Base-by-base conservation (phyloP, 2,329 filamentous ascomycete genomes). In the Lachnellula hyalina region DNA sequence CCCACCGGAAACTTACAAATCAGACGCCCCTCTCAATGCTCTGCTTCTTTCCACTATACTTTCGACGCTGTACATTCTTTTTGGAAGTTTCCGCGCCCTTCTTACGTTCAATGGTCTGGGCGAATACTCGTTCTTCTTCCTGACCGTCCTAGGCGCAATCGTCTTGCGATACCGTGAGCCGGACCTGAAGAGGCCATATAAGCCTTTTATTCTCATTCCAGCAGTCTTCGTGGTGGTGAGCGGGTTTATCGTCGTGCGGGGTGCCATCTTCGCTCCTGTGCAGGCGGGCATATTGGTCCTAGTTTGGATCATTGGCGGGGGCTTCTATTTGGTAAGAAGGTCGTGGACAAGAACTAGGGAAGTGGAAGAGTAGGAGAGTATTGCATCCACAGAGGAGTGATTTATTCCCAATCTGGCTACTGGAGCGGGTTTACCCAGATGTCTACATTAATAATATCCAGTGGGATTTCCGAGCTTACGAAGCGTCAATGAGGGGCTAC, bases 61-160 rank as follows among this genome's bases (percentile, higher is more conserved):
- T 0, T 79, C 80, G 0, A 66, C 80, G 0, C 53, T 83, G 1
- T 86, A 85, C 66, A 83, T 86, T 34, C 63, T 83, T 1, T 71
- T 83, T 0, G 83, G 83, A 17, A 81, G 75, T 66, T 85, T 86
- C 70, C 76, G 82, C 35, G 77, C 79, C 0, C 75, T 86, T 0
- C 63, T 86, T 11, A 85, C 81, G 0, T 83, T 83, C 60, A 82
- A 82, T 50, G 80, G 80, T 0, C 69, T 83, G 4, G 80, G 78
- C 14, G 80, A 83, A 61, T 85, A 82, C 65, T 77, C 82, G 0
- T 86, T 85, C 68, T 85, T 85, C 70, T 83, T 85, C 63, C 72
- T 84, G 32, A 82, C 82, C 0, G 82, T 85, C 0, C 62, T 84
- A 0, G 83, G 82, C 0, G 77, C 81, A 1, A 71, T 85, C 9